Evolutionary conservation across 2,329 filamentous ascomycete genomes (phyloP).

Genomic region (Cladosporium oxysporum): DNA sequence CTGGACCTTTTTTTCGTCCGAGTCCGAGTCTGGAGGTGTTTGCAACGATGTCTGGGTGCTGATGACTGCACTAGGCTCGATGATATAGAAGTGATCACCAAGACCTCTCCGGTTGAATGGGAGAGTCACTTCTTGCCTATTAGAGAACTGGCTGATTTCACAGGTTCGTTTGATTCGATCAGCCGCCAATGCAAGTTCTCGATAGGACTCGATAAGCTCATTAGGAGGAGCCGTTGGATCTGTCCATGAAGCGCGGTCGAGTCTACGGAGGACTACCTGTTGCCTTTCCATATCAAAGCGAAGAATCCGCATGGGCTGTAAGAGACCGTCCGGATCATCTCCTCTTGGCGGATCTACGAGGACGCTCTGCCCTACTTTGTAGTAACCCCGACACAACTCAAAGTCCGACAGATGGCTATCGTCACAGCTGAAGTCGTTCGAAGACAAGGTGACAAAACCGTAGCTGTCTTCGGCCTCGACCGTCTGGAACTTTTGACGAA

Average conservation of each 20-base stretch:
- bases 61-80: neutral
- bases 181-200: neutral
- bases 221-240: conserved; percentile 49
- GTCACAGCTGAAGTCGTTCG: conserved; percentile 8
- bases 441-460: conserved; percentile 61
- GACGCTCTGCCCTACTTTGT: neutral
- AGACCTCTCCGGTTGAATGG: conserved; percentile 68
- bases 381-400: neutral
- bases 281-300: neutral
- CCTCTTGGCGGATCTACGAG: neutral
- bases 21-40: neutral
- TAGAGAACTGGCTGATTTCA: neutral
- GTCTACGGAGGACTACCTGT: neutral
- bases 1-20: neutral
- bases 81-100: conserved; percentile 62
- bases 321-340: neutral
- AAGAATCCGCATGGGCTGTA: conserved; percentile 5
- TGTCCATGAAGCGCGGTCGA: neutral
- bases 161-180: neutral
- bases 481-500: conserved; percentile 68
- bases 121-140: conserved; percentile 21
- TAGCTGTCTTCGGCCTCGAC: conserved; percentile 48
- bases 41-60: neutral
- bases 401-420: neutral
- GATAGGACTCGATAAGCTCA: conserved; percentile 59